Percentiles rank a stretch among this genome's conserved stretches.
Evolutionary conservation across 768 basidiomycete genomes (phyloP).

Genomic region (Kwoniella sp.): DNA sequence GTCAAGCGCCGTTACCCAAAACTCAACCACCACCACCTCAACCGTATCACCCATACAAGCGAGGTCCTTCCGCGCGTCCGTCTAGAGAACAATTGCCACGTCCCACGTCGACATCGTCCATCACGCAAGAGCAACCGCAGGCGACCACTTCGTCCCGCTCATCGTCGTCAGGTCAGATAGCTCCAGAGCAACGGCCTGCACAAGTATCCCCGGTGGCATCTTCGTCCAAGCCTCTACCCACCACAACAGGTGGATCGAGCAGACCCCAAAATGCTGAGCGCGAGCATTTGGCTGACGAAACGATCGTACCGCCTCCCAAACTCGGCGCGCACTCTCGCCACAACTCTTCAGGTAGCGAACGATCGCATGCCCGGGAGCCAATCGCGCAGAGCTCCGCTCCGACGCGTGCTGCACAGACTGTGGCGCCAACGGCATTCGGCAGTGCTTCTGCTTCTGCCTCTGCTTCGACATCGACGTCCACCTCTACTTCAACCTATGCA

Average conservation of each 20-base stretch:
- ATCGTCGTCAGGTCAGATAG: slow-evolving; percentile 10
- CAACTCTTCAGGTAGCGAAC: slow-evolving; percentile 17
- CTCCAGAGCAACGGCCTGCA: slow-evolving; percentile 8
- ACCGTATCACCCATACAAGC: slow-evolving; percentile 48
- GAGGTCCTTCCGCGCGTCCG: slow-evolving; percentile 29
- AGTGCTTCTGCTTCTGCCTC: slow-evolving; percentile 3
- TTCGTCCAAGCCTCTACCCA: neutral
- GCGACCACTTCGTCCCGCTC: slow-evolving; percentile 12
- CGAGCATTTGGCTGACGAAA: slow-evolving; percentile 1
- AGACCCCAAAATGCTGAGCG: neutral
- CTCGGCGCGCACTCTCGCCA: slow-evolving; percentile 10
- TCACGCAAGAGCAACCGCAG: slow-evolving; percentile 12
- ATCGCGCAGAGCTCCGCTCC: neutral
- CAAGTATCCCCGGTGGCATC: neutral
- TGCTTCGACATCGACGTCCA: slow-evolving; percentile 10
- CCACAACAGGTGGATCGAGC: neutral
- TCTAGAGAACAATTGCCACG: slow-evolving; percentile 38
- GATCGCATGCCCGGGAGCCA: slow-evolving; percentile 1
- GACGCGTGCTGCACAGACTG: neutral
- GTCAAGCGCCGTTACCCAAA: slow-evolving; percentile 17
- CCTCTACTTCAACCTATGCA: slow-evolving; percentile 25
- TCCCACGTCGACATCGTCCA: slow-evolving; percentile 20
- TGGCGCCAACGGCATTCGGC: slow-evolving; percentile 5
- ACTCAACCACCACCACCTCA: slow-evolving; percentile 24
- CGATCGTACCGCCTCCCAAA: slow-evolving; percentile 10